A percentile compares a stretch with the other conserved stretches of the same genome.
phyloP scores from a whole-genome alignment of 345 rosid species.

The Limnanthes douglasii region DNA sequence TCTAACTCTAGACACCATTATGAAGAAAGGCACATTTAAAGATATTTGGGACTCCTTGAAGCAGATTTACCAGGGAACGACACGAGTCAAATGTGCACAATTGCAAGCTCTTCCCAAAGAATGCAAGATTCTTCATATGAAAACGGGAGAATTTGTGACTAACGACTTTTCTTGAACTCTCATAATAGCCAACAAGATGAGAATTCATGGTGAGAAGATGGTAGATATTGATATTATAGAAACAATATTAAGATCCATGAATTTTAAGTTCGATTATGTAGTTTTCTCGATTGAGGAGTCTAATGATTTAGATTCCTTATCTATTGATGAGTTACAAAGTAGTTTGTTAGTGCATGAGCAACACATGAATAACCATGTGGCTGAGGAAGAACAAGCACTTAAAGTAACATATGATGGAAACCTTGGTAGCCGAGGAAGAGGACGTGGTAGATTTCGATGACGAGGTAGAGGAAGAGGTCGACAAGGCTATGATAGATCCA shows the following conservation, averaged over 20 bases:
- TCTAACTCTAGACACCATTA: not conserved
- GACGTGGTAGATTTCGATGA: not conserved
- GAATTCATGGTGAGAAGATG: constrained; percentile 3
- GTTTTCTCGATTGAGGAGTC: constrained; percentile 3
- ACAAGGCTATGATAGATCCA: not conserved
- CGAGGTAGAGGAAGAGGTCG: not conserved
- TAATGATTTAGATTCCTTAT: too few species aligned
- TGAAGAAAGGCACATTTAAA: not conserved
- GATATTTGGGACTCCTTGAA: not conserved
- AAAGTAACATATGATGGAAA: not conserved
- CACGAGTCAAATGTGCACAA: not conserved
- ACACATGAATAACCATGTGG: not conserved
- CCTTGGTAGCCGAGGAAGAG: constrained; percentile 1
- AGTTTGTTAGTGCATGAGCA: constrained; percentile 6
- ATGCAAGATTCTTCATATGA: constrained; percentile 2
- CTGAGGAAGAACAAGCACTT: not conserved
- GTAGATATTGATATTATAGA: not conserved
- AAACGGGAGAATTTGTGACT: not conserved
- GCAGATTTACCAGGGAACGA: not conserved
- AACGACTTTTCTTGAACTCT: not conserved
- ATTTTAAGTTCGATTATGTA: not conserved
- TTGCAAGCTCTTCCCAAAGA: not conserved
- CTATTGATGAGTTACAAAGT: constrained; percentile 6
- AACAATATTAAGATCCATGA: not conserved
- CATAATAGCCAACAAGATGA: constrained; percentile 1